Evolutionary conservation across 176 grass and related monocot species (phyloP).

Genomic region (Rhynchospora pubera): DNA sequence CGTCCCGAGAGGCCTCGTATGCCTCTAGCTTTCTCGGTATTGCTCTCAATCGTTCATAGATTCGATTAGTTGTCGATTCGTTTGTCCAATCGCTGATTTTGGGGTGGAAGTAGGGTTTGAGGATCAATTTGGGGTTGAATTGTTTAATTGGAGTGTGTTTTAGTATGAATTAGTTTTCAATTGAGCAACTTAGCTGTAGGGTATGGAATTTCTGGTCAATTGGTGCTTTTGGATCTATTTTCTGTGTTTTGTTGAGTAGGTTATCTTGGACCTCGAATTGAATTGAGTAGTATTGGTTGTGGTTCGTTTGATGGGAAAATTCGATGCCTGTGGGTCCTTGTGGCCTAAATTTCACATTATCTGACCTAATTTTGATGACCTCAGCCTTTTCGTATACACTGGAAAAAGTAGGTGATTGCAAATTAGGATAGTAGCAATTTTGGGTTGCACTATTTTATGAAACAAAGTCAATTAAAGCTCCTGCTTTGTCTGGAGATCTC

Average conservation of each 20-base stretch:
- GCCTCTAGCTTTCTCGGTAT: conserved; percentile 17
- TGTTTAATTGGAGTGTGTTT: background rate
- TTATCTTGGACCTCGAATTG: background rate
- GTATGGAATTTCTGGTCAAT: conserved; percentile 1
- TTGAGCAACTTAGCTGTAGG: background rate
- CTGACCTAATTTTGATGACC: conserved; percentile 16
- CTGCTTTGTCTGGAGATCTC: conserved; percentile 6
- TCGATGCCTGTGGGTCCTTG: conserved; percentile 3
- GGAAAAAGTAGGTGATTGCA: conserved; percentile 7
- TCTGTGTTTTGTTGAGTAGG: background rate
- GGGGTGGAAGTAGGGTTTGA: background rate
- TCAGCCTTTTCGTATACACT: conserved; percentile 5
- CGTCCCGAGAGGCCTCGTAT: conserved; percentile 9
- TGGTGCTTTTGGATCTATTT: conserved; percentile 8
- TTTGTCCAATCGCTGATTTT: background rate
- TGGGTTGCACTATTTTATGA: conserved; percentile 4
- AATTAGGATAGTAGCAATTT: background rate
- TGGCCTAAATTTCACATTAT: conserved; percentile 22
- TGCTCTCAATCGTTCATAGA: background rate
- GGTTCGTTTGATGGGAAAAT: background rate
- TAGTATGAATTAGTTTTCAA: background rate
- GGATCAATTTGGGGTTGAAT: background rate
- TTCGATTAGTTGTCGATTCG: background rate
- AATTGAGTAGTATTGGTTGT: background rate
- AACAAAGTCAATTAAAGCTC: conserved; percentile 23